Conservation (phyloP, 805 yeast genomes). For the Saturnispora kantuleensis region DNA sequence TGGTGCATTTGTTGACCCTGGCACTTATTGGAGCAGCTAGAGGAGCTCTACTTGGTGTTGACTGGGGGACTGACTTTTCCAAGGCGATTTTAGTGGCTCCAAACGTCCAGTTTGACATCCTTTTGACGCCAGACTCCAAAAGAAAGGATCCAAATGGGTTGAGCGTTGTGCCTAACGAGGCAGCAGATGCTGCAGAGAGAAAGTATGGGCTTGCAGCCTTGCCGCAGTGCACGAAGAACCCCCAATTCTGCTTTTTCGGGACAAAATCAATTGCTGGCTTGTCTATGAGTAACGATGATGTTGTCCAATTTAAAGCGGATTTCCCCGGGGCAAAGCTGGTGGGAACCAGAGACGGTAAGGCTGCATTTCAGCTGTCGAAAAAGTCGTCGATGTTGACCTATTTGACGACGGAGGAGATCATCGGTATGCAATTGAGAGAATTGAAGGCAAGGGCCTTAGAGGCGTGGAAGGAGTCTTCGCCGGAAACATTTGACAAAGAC, state of each 20-base stretch:
- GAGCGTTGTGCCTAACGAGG: slow-evolving; percentile 31
- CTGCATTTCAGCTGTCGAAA: slow-evolving; percentile 28
- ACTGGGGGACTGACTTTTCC: slow-evolving; percentile 77
- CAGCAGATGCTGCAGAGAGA: slow-evolving; percentile 49
- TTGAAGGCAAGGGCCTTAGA: slow-evolving; percentile 54
- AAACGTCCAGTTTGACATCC: slow-evolving; percentile 76
- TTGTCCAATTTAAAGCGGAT: slow-evolving; percentile 35
- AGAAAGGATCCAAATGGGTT: slow-evolving; percentile 82
- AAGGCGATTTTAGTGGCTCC: slow-evolving; percentile 90
- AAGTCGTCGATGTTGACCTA: too few relatives aligned
- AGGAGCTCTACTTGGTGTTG: slow-evolving; percentile 77
- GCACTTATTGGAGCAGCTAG: slow-evolving; percentile 3
- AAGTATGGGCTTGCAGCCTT: slow-evolving; percentile 70
- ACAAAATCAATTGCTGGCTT: slow-evolving; percentile 67
- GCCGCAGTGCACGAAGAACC: slow-evolving; percentile 62
- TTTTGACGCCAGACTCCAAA: slow-evolving; percentile 83
- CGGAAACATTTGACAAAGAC: slow-evolving; percentile 30
- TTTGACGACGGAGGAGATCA: slow-evolving; percentile 48
- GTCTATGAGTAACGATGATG: slow-evolving; percentile 36
- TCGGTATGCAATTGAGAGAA: slow-evolving; percentile 75
- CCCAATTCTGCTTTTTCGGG: slow-evolving; percentile 55
- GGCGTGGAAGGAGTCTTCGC: slow-evolving; percentile 44
- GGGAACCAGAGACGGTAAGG: slow-evolving; percentile 28
- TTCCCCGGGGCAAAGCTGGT: slow-evolving; percentile 54
- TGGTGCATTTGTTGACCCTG: neutral